Percentiles rank a stretch among this genome's conserved stretches.
Evolutionary conservation across 805 yeast species (phyloP).

Genomic region (Diddensiella transvaalensis): DNA sequence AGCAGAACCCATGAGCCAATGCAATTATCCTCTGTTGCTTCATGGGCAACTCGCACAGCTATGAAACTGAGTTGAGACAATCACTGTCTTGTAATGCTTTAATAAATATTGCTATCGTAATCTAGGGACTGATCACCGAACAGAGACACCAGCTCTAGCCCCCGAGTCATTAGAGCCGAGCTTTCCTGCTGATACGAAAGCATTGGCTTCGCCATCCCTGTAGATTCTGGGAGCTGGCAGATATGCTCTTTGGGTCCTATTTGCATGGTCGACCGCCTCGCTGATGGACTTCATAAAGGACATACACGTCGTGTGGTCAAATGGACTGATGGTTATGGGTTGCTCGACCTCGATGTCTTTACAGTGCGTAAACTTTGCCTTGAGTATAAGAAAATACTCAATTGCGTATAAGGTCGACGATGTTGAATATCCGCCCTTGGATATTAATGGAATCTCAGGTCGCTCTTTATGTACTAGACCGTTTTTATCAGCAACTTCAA

Average conservation of each 20-base stretch:
- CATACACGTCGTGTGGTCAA: constrained; percentile 35
- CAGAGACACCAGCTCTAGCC: not conserved
- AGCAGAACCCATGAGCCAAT: too few species aligned
- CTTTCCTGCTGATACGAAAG: not conserved
- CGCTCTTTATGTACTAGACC: constrained; percentile 31
- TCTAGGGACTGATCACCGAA: not conserved
- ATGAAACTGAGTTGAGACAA: too few species aligned
- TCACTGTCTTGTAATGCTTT: too few species aligned
- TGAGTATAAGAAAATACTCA: constrained; percentile 32
- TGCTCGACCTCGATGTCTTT: constrained; percentile 37
- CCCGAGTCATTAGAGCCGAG: not conserved
- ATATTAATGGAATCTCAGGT: constrained; percentile 35
- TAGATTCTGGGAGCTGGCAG: constrained; percentile 19
- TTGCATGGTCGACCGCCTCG: constrained; percentile 33
- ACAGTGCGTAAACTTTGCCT: constrained; percentile 36
- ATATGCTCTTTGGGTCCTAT: constrained; percentile 5
- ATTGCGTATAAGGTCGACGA: constrained; percentile 34
- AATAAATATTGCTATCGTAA: too few species aligned
- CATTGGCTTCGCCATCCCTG: not conserved
- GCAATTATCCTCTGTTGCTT: too few species aligned
- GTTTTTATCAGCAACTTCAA: constrained; percentile 23
- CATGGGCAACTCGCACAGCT: too few species aligned
- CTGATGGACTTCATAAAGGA: constrained; percentile 33
- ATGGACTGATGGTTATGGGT: constrained; percentile 35
- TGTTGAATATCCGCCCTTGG: constrained; percentile 35